Evolutionary conservation across 805 yeast genomes (phyloP).

Genomic region (Kluyveromyces wickerhamii): DNA sequence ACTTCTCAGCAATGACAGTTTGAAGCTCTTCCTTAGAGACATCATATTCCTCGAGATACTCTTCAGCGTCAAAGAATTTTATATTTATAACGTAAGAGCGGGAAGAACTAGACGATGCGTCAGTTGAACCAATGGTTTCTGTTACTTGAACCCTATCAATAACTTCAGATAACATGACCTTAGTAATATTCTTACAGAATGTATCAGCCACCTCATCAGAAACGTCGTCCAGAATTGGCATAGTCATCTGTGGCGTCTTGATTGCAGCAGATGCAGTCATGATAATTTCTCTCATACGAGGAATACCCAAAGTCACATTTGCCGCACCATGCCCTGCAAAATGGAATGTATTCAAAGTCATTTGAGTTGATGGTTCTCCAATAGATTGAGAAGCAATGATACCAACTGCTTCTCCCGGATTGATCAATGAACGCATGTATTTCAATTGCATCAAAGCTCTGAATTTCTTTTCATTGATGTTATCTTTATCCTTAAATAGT

Average conservation of each 20-base stretch:
- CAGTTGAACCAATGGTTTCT: slow-evolving; percentile 71
- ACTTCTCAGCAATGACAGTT: slow-evolving; percentile 51
- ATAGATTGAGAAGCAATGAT: slow-evolving; percentile 96
- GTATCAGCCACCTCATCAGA: slow-evolving; percentile 82
- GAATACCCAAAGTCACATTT: slow-evolving; percentile 97
- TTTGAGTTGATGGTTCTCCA: slow-evolving; percentile 99
- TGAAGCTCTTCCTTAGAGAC: slow-evolving; percentile 75
- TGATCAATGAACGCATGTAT: slow-evolving; percentile 89
- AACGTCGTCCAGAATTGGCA: slow-evolving; percentile 77
- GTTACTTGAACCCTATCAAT: slow-evolving; percentile 78
- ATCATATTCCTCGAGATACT: slow-evolving; percentile 84
- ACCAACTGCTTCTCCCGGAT: slow-evolving; percentile 98
- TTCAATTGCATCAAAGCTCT: slow-evolving; percentile 96
- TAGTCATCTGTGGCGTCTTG: slow-evolving; percentile 97
- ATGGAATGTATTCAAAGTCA: slow-evolving; percentile 95
- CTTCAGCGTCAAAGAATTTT: slow-evolving; percentile 64
- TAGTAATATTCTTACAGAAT: slow-evolving; percentile 85
- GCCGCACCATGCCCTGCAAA: slow-evolving; percentile 99
- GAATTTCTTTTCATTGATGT: slow-evolving; percentile 68
- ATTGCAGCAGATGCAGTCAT: slow-evolving; percentile 97
- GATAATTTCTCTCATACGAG: slow-evolving; percentile 98
- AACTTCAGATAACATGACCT: slow-evolving; percentile 79
- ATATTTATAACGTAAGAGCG: slow-evolving; percentile 72
- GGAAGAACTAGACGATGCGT: slow-evolving; percentile 37
- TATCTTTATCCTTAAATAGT: slow-evolving; percentile 44